These are phyloP conservation scores for Zangia roseola DNA, from an alignment of 768 basidiomycete genomes.

Conservation along the genomic window DNA sequence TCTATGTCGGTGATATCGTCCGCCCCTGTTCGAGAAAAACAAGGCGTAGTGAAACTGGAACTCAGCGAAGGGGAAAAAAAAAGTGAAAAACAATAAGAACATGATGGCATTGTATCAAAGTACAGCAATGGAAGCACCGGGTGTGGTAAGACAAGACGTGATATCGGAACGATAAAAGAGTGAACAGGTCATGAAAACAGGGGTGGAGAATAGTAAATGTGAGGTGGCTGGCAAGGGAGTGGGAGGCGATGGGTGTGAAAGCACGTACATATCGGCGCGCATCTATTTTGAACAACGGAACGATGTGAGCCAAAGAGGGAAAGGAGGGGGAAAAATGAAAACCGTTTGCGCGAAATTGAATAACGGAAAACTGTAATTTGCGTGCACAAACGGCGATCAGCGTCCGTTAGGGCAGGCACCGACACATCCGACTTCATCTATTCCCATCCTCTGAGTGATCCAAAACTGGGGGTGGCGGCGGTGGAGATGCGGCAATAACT, in stretches of 20 bases:
- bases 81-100: background rate
- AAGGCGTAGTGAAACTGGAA: background rate
- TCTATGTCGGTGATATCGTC: slow-evolving; percentile 23
- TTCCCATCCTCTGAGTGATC: slow-evolving; percentile 18
- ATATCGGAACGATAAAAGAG: slow-evolving; percentile 11
- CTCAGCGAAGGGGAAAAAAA: background rate
- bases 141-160: slow-evolving; percentile 4
- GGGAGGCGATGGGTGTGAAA: background rate
- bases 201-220: slow-evolving; percentile 3
- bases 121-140: slow-evolving; percentile 17
- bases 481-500: slow-evolving; percentile 25
- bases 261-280: slow-evolving; percentile 4
- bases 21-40: slow-evolving; percentile 8
- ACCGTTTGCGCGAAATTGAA: slow-evolving; percentile 10
- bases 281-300: slow-evolving; percentile 20
- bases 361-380: slow-evolving; percentile 20
- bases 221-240: background rate
- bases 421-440: slow-evolving; percentile 7
- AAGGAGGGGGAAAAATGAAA: slow-evolving; percentile 1
- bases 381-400: slow-evolving; percentile 11
- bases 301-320: slow-evolving; percentile 16
- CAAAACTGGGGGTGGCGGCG: slow-evolving; percentile 15
- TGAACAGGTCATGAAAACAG: background rate
- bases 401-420: slow-evolving; percentile 4
- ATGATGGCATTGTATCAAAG: slow-evolving; percentile 11